Evolutionary conservation across 352 stramenopile genomes (phyloP).

Genomic region (Phytopythium delawarense): DNA sequence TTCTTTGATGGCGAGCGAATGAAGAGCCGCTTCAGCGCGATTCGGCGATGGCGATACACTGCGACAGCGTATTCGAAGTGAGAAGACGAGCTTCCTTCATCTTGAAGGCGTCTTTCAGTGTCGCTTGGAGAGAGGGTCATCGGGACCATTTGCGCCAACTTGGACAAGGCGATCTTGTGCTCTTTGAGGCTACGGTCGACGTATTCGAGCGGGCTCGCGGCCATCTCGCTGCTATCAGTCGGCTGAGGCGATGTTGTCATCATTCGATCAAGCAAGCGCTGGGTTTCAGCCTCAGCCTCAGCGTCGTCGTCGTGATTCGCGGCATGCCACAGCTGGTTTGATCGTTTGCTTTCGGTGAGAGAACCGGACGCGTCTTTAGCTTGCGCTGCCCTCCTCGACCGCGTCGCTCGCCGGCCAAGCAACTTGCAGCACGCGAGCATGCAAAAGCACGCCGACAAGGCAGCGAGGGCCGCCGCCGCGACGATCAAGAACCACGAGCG

Average conservation of each 20-base stretch:
- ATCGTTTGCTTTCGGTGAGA: neutral
- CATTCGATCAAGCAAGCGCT: constrained; percentile 6
- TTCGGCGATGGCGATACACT: constrained; percentile 7
- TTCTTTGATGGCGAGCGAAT: neutral
- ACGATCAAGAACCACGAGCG: constrained; percentile 33
- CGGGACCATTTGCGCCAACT: constrained; percentile 1
- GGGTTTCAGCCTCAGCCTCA: neutral
- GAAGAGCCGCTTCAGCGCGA: constrained; percentile 1
- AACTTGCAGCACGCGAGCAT: constrained; percentile 18
- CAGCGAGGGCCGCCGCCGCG: constrained; percentile 16
- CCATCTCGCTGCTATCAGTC: neutral
- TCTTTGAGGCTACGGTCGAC: constrained; percentile 17
- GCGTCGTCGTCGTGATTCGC: too few species aligned
- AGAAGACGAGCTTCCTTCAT: constrained; percentile 6
- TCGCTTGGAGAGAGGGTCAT: neutral
- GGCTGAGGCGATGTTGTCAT: neutral
- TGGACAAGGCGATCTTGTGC: constrained; percentile 10
- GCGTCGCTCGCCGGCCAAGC: constrained; percentile 13
- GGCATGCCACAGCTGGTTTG: constrained; percentile 1
- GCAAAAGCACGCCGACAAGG: constrained; percentile 14
- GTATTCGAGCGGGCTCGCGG: constrained; percentile 7
- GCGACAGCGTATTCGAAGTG: constrained; percentile 25
- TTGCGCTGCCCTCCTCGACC: neutral
- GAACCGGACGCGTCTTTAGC: neutral
- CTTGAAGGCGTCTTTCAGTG: constrained; percentile 6